Evolutionary conservation across 1,284 basidiomycete genomes (phyloP), one percentile per base, ranked within the genome.

Genomic region (Naganishia sp.): DNA sequence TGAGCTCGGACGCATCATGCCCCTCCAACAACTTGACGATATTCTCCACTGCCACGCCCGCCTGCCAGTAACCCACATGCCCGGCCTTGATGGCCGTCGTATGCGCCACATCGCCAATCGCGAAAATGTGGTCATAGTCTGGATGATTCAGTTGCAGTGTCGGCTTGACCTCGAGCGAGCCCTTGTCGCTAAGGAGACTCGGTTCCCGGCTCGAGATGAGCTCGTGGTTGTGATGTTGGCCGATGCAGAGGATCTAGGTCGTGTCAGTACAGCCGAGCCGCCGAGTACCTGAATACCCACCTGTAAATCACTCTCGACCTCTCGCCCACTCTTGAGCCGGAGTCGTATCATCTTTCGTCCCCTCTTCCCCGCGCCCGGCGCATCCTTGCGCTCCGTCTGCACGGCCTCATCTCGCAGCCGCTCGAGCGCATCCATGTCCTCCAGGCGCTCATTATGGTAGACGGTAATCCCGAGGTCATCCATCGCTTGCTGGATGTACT

Each of bases 181-280:
- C 81, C 46, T 63, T 54, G 11, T 68, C 63, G 50, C 57, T 57
- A 1, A 68, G 60, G 5, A 63, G 39, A 57, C 35, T 47, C 18
- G 58, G 52, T 43, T 57, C 64, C 47, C 58, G 54, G 60, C 75
- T 72, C 32, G 74, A 77, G 31, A 92, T 78, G 46, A 90, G 74
- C 0, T 76, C 80, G 0, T 88, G 87, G 74, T 90, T 90, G 21
- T 89, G 88, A 43, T 79, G 82, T 77, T 90, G 89, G 7, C 89
- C 89, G 0, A 89, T 90, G 74, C 90, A 90, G 1, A 88, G 80
- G 17, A 91, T 82, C 87, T 89, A 28, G 28, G 5, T 28, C 28
- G 1, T 5, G 28, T 28, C 28, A 28, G 28, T 28, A 28, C 28
- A 28, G 28, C 28, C 28, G 5, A 28, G 28, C 28, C 28, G 28